Evolutionary conservation across 495 filamentous ascomycete species (phyloP).

Genomic region (Tuber melanosporum): DNA sequence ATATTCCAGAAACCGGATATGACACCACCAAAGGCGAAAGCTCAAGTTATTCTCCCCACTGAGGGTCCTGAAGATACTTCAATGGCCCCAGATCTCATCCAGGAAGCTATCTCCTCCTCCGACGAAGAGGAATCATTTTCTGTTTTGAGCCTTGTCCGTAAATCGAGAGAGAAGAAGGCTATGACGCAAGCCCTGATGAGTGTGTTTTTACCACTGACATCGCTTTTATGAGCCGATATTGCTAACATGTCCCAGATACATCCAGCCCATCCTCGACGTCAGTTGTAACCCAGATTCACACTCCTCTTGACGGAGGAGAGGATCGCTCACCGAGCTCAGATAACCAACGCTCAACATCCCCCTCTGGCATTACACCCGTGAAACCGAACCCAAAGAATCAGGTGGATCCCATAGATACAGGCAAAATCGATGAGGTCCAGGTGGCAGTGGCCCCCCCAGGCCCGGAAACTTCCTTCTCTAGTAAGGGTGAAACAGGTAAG

Average conservation of each 20-base stretch:
- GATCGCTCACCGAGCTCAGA: not conserved
- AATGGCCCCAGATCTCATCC: not conserved
- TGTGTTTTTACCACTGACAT: not conserved
- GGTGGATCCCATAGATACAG: not conserved
- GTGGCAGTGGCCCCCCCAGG: not conserved
- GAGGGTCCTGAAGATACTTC: not conserved
- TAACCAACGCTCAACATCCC: not conserved
- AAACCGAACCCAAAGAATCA: not conserved
- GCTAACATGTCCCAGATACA: not conserved
- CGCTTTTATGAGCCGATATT: fast-evolving
- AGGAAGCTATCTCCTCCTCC: not conserved
- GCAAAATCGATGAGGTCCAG: not conserved
- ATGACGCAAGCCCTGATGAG: not conserved
- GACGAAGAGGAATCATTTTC: not conserved
- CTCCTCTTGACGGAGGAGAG: not conserved
- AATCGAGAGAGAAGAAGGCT: not conserved
- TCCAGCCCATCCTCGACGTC: not conserved
- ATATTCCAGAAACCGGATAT: not conserved
- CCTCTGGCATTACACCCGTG: not conserved
- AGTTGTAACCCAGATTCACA: not conserved
- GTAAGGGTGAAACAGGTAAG: not conserved
- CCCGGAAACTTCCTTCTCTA: not conserved
- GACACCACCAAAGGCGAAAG: not conserved
- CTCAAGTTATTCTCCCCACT: not conserved
- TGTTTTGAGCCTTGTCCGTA: not conserved